phyloP scores from a whole-genome alignment of 352 stramenopile genomes.

The Pythium myriotylum region DNA sequence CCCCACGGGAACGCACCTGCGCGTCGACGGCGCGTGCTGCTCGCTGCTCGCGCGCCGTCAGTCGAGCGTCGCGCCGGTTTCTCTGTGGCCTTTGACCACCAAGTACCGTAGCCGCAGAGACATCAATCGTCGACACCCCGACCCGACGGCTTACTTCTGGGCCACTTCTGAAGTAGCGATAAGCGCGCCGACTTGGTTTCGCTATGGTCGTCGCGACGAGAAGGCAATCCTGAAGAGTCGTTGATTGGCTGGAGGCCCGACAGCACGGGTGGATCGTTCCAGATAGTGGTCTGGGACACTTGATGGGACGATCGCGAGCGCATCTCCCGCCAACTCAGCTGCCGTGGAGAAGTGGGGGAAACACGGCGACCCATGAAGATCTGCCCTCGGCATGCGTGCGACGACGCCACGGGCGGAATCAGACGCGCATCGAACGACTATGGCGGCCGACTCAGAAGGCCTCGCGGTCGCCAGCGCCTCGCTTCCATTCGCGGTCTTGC shows the following conservation, averaged over 20 bases:
- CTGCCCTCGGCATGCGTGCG: background rate
- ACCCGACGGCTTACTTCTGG: slow-evolving; percentile 29
- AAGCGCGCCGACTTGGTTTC: slow-evolving; percentile 14
- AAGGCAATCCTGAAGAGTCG: slow-evolving; percentile 35
- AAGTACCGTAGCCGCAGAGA: slow-evolving; percentile 30
- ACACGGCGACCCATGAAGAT: background rate
- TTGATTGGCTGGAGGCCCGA: slow-evolving; percentile 30
- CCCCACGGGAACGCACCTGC: background rate
- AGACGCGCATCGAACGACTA: too few species aligned
- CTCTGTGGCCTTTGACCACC: slow-evolving; percentile 39
- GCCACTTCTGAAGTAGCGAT: slow-evolving; percentile 25
- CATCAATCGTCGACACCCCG: slow-evolving; percentile 35
- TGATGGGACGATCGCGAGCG: slow-evolving; percentile 13
- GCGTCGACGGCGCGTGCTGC: background rate
- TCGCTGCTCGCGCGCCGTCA: background rate
- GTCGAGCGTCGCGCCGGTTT: slow-evolving; percentile 10
- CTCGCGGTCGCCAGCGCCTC: too few species aligned
- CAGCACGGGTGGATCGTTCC: background rate
- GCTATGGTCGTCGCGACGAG: slow-evolving; percentile 1
- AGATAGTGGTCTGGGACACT: slow-evolving; percentile 6
- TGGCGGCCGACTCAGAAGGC: too few species aligned
- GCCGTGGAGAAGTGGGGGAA: slow-evolving; percentile 3
- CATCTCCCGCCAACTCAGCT: slow-evolving; percentile 1
- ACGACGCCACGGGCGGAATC: too few species aligned
- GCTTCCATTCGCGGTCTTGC: too few species aligned